Base-by-base conservation (phyloP, 1,284 basidiomycete genomes). In the Hemileia vastatrix region DNA sequence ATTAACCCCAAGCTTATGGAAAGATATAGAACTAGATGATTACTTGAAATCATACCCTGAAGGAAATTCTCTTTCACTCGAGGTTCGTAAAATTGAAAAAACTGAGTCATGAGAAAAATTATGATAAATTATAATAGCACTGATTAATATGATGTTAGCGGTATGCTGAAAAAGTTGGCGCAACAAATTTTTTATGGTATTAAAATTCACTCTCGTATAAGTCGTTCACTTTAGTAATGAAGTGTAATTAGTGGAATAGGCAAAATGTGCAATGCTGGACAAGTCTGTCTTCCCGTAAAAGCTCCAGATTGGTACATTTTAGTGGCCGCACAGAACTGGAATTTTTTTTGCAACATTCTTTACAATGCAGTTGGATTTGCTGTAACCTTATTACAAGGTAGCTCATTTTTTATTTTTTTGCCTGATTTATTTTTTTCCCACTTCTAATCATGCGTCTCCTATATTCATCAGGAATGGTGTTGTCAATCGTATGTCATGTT, bases 321-420 rank as follows among this genome's bases (percentile, higher is more conserved):
- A 18, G 60, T 63, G n/a, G 60, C 60, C n/a, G 23, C 45, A 43
- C 60, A 63, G 40, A 63, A 63, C 50, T 63, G 60, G 60, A 63
- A 63, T 36, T 55, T 48, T 9, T 51, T 55, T 27, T 40, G 27
- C 27, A 63, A 63, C 33, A 33, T 47, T 9, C 48, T 63, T 27
- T 63, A 55, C 31, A 31, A 56, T 32, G 60, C 53, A 13, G 56
- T 47, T 15, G 60, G 43, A 15, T 63, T 55, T 49, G 60, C 60
- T 19, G 27, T 63, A 8, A 23, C 31, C 15, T 13, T 63, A 8
- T 31, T 63, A 21, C 47, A 63, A 63, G 54, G 60, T 63, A 32
- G 43, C 15, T n/a, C n/a, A n/a, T n/a, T n/a, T n/a, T n/a, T n/a
- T n/a, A n/a, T n/a, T n/a, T n/a, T n/a, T n/a, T n/a, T n/a, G n/a